Evolutionary conservation across 1,284 basidiomycete species (phyloP), one percentile per base, ranked within the genome.

Genomic region (Gomphus bonarii): DNA sequence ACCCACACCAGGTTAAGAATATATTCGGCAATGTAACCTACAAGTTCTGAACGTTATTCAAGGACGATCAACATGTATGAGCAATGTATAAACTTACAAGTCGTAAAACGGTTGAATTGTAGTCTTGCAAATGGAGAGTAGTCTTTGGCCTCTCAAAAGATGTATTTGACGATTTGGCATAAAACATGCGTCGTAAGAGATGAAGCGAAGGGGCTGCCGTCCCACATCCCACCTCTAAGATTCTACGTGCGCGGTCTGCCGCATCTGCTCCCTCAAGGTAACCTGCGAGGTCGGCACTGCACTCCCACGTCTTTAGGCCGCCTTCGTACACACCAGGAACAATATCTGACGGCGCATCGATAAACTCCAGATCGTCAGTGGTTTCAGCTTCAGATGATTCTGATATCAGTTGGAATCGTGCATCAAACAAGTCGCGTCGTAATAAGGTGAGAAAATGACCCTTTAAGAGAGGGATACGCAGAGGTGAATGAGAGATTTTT

Each of bases 261-360:
- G 30, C 28, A n/a, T 48, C 31, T 7, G 30, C 43, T 0, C 14
- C 35, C 55, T 6, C 55, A 16, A 65, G 70, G 63, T 79, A 82
- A 46, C 75, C 76, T 0, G 88, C 89, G 0, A 99, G 76, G 69
- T 98, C 95, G 14, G 95, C 70, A 38, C 91, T 89, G 61, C 93
- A 97, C 69, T 99, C 95, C 95, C 95, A 99, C 2, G 94, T 97
- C 71, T 98, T 98, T 57, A 99, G 69, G 0, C 95, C 95, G 14
- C 95, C 95, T 71, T 98, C 95, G 66, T 99, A 98, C 0, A 94
- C 78, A 0, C 93, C 87, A 1, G 94, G 91, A 10, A 98, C 81
- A 11, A 99, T 79, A 70, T 98, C 95, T 0, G 91, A 93, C 0
- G 89, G 85, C 0, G 87, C 81, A 61, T 92, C 85, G 20, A 93